A percentile compares a stretch with the other conserved stretches of the same genome.
phyloP scores from a whole-genome alignment of 2,329 filamentous ascomycete genomes.

The Claviceps sp. region DNA sequence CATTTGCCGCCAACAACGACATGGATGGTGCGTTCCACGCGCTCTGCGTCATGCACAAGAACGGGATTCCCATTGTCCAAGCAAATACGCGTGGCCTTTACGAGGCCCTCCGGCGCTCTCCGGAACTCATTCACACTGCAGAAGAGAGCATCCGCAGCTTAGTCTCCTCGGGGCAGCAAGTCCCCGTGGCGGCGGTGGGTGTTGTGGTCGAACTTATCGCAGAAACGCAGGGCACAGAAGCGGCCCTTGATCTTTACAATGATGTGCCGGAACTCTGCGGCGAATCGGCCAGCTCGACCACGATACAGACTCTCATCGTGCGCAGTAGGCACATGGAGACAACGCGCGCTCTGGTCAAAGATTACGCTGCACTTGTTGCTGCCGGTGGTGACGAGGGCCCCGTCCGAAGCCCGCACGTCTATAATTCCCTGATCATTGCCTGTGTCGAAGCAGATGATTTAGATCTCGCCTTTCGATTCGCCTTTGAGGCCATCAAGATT shows the following conservation, averaged over 20 bases:
- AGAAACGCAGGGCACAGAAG: conserved; percentile 15
- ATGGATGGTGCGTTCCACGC: conserved; percentile 53
- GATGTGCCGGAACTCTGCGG: conserved; percentile 17
- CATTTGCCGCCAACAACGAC: conserved; percentile 49
- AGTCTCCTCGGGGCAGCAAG: conserved; percentile 15
- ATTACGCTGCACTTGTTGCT: conserved; percentile 15
- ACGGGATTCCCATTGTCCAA: conserved; percentile 35
- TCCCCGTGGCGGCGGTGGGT: conserved; percentile 23
- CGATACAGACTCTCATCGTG: conserved; percentile 19
- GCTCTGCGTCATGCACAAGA: conserved; percentile 57
- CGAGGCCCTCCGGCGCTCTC: conserved; percentile 34
- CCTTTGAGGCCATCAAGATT: conserved; percentile 7
- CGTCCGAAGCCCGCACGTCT: conserved; percentile 8
- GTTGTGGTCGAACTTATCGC: conserved; percentile 23
- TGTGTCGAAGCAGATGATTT: conserved; percentile 18
- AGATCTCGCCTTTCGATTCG: conserved; percentile 22
- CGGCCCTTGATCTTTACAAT: conserved; percentile 20
- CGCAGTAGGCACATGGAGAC: conserved; percentile 14
- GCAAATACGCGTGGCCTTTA: conserved; percentile 53
- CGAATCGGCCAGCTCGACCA: conserved; percentile 12
- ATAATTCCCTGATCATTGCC: conserved; percentile 15
- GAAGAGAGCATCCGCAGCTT: conserved; percentile 45
- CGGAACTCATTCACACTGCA: conserved; percentile 33
- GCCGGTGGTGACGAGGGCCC: conserved; percentile 7
- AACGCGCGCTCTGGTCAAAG: conserved; percentile 14